Evolutionary conservation across 306 rosid species (phyloP).

Genomic region (Cyclanthera cordifolia): DNA sequence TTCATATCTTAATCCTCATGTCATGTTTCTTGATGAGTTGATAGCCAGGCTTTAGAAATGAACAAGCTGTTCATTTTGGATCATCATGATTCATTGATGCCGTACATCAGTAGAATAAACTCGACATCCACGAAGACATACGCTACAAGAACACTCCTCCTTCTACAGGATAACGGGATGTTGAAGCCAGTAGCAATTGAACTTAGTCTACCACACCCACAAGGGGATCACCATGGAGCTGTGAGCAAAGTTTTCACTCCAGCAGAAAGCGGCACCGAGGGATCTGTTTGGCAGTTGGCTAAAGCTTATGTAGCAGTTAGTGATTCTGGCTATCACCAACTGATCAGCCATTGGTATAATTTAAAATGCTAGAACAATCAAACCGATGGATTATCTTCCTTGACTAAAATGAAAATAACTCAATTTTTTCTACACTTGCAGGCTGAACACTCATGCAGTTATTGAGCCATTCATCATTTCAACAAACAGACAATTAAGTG

Average conservation of each 20-base stretch:
- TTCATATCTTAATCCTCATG: not conserved
- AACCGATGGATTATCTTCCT: too few relatives aligned
- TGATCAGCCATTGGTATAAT: constrained; percentile 86
- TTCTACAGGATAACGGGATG: constrained; percentile 66
- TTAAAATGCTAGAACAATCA: too few relatives aligned
- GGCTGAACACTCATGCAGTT: constrained; percentile 31
- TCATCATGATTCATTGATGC: constrained; percentile 78
- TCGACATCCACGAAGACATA: constrained; percentile 71
- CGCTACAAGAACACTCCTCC: constrained; percentile 64
- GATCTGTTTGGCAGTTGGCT: constrained; percentile 79
- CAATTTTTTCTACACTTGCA: constrained; percentile 19
- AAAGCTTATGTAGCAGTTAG: constrained; percentile 82
- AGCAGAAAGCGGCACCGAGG: constrained; percentile 43
- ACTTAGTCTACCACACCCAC: constrained; percentile 85
- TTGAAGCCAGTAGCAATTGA: constrained; percentile 82
- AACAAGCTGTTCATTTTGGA: constrained; percentile 62
- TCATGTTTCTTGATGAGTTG: not conserved
- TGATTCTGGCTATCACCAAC: constrained; percentile 92
- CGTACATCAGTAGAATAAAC: constrained; percentile 62
- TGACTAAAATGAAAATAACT: not conserved
- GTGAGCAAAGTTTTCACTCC: constrained; percentile 65
- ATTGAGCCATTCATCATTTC: constrained; percentile 68
- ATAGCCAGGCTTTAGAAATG: constrained; percentile 54
- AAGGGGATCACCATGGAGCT: constrained; percentile 58
- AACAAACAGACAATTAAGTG: constrained; percentile 65